Base-by-base conservation (phyloP, 2,329 filamentous ascomycete genomes). In the Aureobasidium sp. region DNA sequence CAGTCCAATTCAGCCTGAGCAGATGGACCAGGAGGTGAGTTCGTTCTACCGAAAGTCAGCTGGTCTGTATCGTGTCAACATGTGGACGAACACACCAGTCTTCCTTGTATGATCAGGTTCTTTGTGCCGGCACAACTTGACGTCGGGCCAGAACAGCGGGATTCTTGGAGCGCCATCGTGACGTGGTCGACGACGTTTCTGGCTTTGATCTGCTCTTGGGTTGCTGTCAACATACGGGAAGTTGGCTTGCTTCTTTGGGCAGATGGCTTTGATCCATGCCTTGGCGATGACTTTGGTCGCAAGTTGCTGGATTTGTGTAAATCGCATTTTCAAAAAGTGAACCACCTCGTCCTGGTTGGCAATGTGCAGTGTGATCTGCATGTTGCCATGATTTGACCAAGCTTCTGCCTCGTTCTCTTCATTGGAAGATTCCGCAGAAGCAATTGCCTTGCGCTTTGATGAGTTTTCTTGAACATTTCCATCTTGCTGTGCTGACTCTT, bases 71-170 rank as follows among this genome's bases (percentile, higher is more conserved):
- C 31, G 13, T 21, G 23, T 43, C 19, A 10, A 25, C 19, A 8
- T 38, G 2, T 23, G 11, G 1, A 21, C 58, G 8, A n/a, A 64
- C 68, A 49, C 61, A 88, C 86, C 84, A 67, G 80, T 76, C 69
- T 87, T 89, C 66, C 82, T 81, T 50, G 89, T 74, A 72, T 90
- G 88, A 67, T 90, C 87, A 0, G 87, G 88, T 71, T 90, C 87
- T 67, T 83, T 86, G 69, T 89, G 87, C 13, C 82, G 78, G 57
- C 88, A 83, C 45, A 77, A 54, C 2, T 65, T 27, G 15, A 57
- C 19, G n/a, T 62, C 35, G 10, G 73, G 73, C 73, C 73, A 74
- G 69, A 71, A 74, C 3, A 46, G 60, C 11, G 73, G 73, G 2
- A 68, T 57, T 21, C 60, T 55, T 13, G 67, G 66, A 27, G 43